Conservation (phyloP, 805 yeast genomes). For the Lachancea mirantina region DNA sequence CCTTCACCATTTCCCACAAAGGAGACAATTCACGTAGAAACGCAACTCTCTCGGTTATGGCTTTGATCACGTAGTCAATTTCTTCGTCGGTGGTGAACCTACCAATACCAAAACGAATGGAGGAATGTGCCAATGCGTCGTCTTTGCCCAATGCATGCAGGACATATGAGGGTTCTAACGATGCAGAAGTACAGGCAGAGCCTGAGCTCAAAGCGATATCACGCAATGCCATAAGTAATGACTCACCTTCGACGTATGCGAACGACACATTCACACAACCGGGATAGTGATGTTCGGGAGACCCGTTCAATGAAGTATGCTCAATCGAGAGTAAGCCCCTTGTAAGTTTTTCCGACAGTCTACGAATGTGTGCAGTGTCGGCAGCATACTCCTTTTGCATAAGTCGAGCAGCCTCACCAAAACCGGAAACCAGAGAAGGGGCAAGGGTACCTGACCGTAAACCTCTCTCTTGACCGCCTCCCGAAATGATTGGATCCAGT, state of each 20-base stretch:
- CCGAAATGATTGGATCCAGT: conserved; percentile 87
- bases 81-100: conserved; percentile 96
- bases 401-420: conserved; percentile 94
- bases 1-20: conserved; percentile 98
- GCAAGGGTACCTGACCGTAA: conserved; percentile 94
- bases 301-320: conserved; percentile 87
- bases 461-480: conserved; percentile 99
- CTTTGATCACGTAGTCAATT: conserved; percentile 85
- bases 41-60: conserved; percentile 81
- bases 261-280: conserved; percentile 97
- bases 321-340: conserved; percentile 72
- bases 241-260: conserved; percentile 97
- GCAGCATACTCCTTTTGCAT: conserved; percentile 65
- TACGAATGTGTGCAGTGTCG: conserved; percentile 64
- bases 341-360: conserved; percentile 65
- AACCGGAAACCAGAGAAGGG: conserved; percentile 92
- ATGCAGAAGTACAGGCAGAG: conserved; percentile 97
- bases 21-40: conserved; percentile 91
- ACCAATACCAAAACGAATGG: conserved; percentile 94
- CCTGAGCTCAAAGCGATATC: conserved; percentile 96
- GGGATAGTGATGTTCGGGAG: conserved; percentile 61
- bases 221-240: conserved; percentile 92
- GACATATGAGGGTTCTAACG: conserved; percentile 95
- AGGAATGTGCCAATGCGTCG: conserved; percentile 97
- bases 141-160: conserved; percentile 96